phyloP scores from a whole-genome alignment of 768 basidiomycete genomes.

The Leccinum uliginosum region DNA sequence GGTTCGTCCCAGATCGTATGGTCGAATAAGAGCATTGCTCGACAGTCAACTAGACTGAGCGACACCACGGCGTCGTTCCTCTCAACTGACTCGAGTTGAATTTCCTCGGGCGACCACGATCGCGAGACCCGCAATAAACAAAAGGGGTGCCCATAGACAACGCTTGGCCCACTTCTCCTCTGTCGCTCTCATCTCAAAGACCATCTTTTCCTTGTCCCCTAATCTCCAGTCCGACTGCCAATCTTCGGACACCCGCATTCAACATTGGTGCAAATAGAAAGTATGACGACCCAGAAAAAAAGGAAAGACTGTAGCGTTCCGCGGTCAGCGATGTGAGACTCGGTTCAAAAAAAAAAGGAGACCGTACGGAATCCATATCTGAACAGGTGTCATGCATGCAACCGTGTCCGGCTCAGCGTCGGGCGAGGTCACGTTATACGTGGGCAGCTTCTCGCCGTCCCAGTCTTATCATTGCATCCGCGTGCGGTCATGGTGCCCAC shows the following conservation, averaged over 20 bases:
- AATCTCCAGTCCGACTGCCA: conserved; percentile 58
- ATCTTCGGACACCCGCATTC: conserved; percentile 43
- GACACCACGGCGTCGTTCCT: too few species aligned
- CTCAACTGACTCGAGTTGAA: too few species aligned
- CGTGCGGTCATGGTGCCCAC: conserved; percentile 19
- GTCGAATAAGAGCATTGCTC: too few species aligned
- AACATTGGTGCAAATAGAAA: conserved; percentile 52
- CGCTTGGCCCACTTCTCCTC: conserved; percentile 57
- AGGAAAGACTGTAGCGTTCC: conserved; percentile 44
- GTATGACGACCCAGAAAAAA: conserved; percentile 57
- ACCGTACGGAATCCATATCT: conserved; percentile 60
- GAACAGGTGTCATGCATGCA: conserved; percentile 57
- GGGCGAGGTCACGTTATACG: conserved; percentile 13
- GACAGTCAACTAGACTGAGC: too few species aligned
- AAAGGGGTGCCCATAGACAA: conserved; percentile 50
- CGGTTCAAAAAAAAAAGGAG: not conserved
- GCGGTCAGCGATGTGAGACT: not conserved
- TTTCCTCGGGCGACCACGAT: conserved; percentile 25
- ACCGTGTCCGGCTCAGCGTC: conserved; percentile 49
- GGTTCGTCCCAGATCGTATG: too few species aligned
- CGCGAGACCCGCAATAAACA: conserved; percentile 38
- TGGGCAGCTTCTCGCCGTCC: conserved; percentile 29
- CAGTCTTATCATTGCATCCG: conserved; percentile 29
- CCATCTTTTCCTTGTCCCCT: conserved; percentile 43
- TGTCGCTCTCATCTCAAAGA: conserved; percentile 42